Base-by-base conservation (phyloP, 371 early-diverging fungal genomes). In the Nematocida major region DNA sequence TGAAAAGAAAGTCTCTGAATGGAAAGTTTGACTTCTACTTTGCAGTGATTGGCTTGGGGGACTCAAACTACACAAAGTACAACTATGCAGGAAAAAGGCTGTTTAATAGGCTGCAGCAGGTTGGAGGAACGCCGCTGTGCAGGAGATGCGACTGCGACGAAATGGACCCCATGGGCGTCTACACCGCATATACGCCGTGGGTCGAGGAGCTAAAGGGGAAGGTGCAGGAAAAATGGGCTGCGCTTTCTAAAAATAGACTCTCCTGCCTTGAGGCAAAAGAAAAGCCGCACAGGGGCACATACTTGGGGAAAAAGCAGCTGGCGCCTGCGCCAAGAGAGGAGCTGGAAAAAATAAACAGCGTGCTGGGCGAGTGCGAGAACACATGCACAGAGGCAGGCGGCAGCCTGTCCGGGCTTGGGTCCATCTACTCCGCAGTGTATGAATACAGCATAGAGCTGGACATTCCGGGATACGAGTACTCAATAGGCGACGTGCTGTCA, bases 81-180 rank as follows among this genome's bases (percentile, higher is more conserved):
- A 96, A 96, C 83, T 93, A 88, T 83, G 90, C 93, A 9, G 90
- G 92, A 0, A 95, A 95, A 83, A 93, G 92, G 77, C 87, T 96
- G 49, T 88, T 88, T 82, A 90, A 90, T 65, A 86, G 95, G 54
- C 82, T 97, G 61, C 66, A 85, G 68, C 92, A 92, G 69, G 85
- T 96, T 18, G 99, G 97, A 30, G 96, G 91, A 0, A 80, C 68
- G 30, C 84, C 89, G 39, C 43, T 96, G 5, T 69, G 88, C 18
- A 82, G 83, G 4, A 86, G 91, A 61, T 93, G 92, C 1, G 91
- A 91, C 78, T 94, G 94, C 42, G 95, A 98, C 81, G 94, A 93
- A 81, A 95, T 95, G 83, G 95, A 97, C 82, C 90, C 89, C 79
- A 83, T 92, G 59, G 98, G 98, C 87, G 88, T 85, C 30, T 66